Evolutionary conservation across 2,329 filamentous ascomycete genomes (phyloP).

Genomic region (Colletotrichum tabaci): DNA sequence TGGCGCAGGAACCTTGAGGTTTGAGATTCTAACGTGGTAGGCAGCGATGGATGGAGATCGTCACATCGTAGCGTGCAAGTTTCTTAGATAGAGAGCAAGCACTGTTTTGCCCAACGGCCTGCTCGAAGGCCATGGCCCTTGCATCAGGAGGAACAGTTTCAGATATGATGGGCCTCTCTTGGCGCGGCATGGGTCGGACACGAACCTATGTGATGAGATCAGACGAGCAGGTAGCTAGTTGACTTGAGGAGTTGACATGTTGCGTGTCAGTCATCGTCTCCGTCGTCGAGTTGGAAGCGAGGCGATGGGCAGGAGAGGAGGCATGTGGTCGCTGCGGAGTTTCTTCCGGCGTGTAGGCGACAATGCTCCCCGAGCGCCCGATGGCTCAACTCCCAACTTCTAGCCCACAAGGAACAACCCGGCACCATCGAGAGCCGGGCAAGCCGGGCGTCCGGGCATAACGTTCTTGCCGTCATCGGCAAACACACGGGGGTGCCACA

Average conservation of each 20-base stretch:
- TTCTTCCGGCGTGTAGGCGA: not conserved
- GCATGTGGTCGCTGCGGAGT: not conserved
- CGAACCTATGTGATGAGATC: slow-evolving; percentile 9
- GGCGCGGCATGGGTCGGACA: slow-evolving; percentile 2
- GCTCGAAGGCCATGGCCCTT: not conserved
- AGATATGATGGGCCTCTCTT: not conserved
- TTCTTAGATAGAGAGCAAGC: not conserved
- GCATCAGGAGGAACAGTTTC: not conserved
- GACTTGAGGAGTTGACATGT: not conserved
- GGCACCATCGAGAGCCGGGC: slow-evolving; percentile 3
- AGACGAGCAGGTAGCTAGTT: not conserved
- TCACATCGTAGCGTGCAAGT: not conserved
- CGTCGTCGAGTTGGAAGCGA: not conserved
- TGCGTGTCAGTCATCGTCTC: not conserved
- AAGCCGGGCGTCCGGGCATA: slow-evolving; percentile 31
- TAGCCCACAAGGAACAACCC: slow-evolving; percentile 18
- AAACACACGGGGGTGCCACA: slow-evolving; percentile 32
- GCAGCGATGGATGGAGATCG: not conserved
- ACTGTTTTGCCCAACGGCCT: not conserved
- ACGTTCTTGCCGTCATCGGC: slow-evolving; percentile 21
- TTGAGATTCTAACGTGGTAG: too few relatives aligned
- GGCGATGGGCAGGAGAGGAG: not conserved
- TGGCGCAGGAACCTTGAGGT: not conserved
- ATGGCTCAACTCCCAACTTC: not conserved
- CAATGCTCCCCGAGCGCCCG: not conserved